Percentiles rank a stretch among this genome's conserved stretches.
Evolutionary conservation across 2,329 filamentous ascomycete species (phyloP).

Genomic region (Fusarium nematophilum): DNA sequence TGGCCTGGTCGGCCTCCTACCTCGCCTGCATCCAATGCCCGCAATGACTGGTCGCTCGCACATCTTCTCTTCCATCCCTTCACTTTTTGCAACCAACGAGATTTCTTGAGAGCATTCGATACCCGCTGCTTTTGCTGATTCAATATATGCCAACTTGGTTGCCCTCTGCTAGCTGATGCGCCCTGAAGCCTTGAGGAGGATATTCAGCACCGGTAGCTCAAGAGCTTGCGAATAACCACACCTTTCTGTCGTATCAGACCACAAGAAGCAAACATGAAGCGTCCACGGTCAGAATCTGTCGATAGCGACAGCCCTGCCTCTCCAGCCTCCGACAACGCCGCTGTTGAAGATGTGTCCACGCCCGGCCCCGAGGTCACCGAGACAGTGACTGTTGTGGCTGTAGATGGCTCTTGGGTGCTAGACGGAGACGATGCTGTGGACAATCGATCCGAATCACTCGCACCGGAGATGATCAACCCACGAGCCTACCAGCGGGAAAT

Average conservation of each 20-base stretch:
- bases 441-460: conserved; percentile 1
- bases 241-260: too few relatives aligned
- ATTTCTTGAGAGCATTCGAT: too few relatives aligned
- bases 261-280: conserved; percentile 12
- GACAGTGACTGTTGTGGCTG: conserved; percentile 13
- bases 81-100: too few relatives aligned
- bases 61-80: neutral
- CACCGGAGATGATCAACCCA: conserved; percentile 52
- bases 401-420: neutral
- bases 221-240: too few relatives aligned
- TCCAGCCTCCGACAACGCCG: conserved; percentile 6
- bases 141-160: too few relatives aligned
- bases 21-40: conserved; percentile 3
- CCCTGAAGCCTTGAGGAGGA: too few relatives aligned
- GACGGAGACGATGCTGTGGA: neutral
- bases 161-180: too few relatives aligned
- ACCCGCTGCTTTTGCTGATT: too few relatives aligned
- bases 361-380: conserved; percentile 28
- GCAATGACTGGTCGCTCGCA: neutral
- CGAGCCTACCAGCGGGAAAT: conserved; percentile 81
- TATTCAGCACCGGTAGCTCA: too few relatives aligned
- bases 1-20: conserved; percentile 12
- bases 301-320: conserved; percentile 15
- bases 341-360: neutral
- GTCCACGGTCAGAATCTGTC: neutral